Evolutionary conservation across 2,329 filamentous ascomycete species (phyloP), one percentile per base, ranked within the genome.

Genomic region (Aspergillus proliferans): DNA sequence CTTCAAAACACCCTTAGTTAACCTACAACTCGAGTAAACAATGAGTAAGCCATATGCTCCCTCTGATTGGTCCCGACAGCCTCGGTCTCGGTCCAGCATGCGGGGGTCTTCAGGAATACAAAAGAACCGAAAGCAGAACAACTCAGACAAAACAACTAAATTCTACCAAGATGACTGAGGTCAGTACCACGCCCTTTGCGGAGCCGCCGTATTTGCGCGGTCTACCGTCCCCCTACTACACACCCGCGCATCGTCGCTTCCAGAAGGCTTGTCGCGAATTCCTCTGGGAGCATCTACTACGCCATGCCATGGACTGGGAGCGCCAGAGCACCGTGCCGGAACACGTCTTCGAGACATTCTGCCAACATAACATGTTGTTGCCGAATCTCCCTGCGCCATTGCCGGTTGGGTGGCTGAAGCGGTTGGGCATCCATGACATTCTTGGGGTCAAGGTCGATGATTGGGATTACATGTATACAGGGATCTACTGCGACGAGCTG

Each of bases 401-500:
- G 15, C 86, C 86, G 0, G 79, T 85, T 1, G 76, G 77, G 44
- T 85, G 84, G 81, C 70, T 88, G 52, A 83, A 83, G 65, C 77
- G 73, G 41, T 60, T 85, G 15, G 85, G 83, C 0, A 83, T 89
- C 42, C 71, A 82, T 49, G 79, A 86, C 57, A 80, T 90, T 38
- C 71, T 84, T 0, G 85, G 84, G 1, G 79, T 78, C 0, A 82
- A 81, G 55, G 79, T 90, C 2, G 85, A 89, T 61, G 84, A 90
- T 22, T 90, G 84, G 71, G 85, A 88, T 59, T 83, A 84, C 55
- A 72, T 87, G 8, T 85, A 90, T 61, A 81, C 77, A 0, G 74
- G 83, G 47, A 88, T 90, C 45, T 89, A 84, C 60, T 70, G 72
- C 3, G 85, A 89, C 59, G 86, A 88, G 78, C 82, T 89, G 78